phyloP scores from a whole-genome alignment of 2,329 filamentous ascomycete species.

The Aspergillus latus region DNA sequence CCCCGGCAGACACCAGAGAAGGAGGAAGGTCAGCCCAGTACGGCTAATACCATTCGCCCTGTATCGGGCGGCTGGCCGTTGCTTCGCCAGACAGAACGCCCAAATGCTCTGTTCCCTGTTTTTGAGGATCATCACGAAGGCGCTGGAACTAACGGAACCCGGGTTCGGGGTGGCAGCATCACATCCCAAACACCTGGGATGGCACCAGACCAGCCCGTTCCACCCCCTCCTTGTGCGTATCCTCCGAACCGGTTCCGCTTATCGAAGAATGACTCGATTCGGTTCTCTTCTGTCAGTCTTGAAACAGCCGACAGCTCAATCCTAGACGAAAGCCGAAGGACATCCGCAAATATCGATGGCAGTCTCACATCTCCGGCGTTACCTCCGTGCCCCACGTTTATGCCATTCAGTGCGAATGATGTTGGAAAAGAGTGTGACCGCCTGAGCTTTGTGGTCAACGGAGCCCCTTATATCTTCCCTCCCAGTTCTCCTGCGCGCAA shows the following conservation, averaged over 20 bases:
- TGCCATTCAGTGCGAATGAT: slow-evolving; percentile 40
- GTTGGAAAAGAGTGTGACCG: slow-evolving; percentile 34
- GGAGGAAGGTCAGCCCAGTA: slow-evolving; percentile 24
- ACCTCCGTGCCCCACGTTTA: slow-evolving; percentile 36
- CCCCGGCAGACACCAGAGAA: slow-evolving; percentile 38
- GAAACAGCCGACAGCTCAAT: slow-evolving; percentile 43
- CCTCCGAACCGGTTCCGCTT: slow-evolving; percentile 34
- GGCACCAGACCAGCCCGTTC: slow-evolving; percentile 38
- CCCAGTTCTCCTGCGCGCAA: slow-evolving; percentile 27
- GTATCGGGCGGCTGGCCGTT: slow-evolving; percentile 35
- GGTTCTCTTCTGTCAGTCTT: slow-evolving; percentile 38
- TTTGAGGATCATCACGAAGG: slow-evolving; percentile 24
- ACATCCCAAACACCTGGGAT: slow-evolving; percentile 34
- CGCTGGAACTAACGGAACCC: slow-evolving; percentile 25
- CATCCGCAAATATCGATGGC: slow-evolving; percentile 29
- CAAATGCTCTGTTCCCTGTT: slow-evolving; percentile 25
- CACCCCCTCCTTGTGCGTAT: slow-evolving; percentile 35
- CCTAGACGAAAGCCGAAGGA: slow-evolving; percentile 33
- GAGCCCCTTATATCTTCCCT: slow-evolving; percentile 29
- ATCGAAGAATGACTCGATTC: slow-evolving; percentile 37
- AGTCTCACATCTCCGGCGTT: slow-evolving; percentile 33
- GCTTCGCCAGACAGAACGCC: slow-evolving; percentile 24
- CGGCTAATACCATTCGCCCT: slow-evolving; percentile 28
- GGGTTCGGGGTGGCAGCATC: slow-evolving; percentile 35
- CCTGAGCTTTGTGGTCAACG: slow-evolving; percentile 27